phyloP scores from a whole-genome alignment of 768 basidiomycete species.

The Psilocybe sp. region DNA sequence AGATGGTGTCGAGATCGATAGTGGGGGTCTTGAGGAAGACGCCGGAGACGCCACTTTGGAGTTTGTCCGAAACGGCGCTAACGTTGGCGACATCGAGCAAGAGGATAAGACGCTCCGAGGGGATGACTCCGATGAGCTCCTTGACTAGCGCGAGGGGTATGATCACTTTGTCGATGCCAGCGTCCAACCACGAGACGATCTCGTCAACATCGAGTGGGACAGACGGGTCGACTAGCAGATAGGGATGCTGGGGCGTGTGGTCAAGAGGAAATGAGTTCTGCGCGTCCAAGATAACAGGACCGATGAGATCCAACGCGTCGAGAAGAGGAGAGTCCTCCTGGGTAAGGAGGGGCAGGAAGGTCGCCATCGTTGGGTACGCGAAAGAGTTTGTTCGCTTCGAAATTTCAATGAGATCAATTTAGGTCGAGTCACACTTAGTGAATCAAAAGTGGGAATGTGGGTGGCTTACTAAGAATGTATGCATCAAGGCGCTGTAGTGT shows the following conservation, averaged over 20 bases:
- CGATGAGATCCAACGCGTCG: slow-evolving; percentile 66
- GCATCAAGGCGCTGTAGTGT: slow-evolving; percentile 27
- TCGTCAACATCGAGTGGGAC: slow-evolving; percentile 46
- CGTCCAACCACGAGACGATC: slow-evolving; percentile 66
- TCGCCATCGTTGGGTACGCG: slow-evolving; percentile 31
- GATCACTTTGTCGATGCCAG: slow-evolving; percentile 78
- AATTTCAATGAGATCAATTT: too few species aligned
- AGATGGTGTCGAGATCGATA: slow-evolving; percentile 72
- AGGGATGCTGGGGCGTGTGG: slow-evolving; percentile 35
- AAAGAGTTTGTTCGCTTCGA: slow-evolving; percentile 5
- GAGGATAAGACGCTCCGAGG: slow-evolving; percentile 70
- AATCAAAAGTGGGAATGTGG: too few species aligned
- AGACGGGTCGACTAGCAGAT: slow-evolving; percentile 56
- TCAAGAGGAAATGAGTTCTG: slow-evolving; percentile 26
- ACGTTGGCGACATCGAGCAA: slow-evolving; percentile 72
- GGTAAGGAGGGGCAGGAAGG: slow-evolving; percentile 64
- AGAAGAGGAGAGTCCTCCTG: slow-evolving; percentile 46
- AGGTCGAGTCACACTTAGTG: neutral
- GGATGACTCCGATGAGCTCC: slow-evolving; percentile 64
- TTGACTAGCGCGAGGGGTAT: slow-evolving; percentile 65
- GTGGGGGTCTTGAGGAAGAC: slow-evolving; percentile 75
- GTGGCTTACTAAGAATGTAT: too few species aligned
- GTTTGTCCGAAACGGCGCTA: slow-evolving; percentile 72
- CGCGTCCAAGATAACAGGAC: slow-evolving; percentile 63
- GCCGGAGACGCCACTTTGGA: slow-evolving; percentile 72